Evolutionary conservation across 2,329 filamentous ascomycete species (phyloP), one percentile per base, ranked within the genome.

Genomic region (Neofusicoccum sp.): DNA sequence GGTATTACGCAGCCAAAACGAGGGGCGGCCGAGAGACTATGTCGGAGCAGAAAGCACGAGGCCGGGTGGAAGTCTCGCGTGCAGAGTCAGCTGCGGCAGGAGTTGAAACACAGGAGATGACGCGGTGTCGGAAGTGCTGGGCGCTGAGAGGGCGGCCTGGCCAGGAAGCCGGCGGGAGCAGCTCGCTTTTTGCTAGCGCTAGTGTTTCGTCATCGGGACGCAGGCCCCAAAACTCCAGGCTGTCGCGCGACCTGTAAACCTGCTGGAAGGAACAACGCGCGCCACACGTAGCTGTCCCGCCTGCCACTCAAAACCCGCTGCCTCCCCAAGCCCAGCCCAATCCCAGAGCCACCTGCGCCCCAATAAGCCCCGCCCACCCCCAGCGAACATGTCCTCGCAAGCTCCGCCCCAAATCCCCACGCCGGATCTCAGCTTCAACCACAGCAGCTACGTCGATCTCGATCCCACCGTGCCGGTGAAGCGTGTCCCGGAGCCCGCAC

Each of bases 401-500:
- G 61, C 62, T 33, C 64, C 66, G 28, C 69, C 63, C 26, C 63
- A 64, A 47, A 28, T 63, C 20, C 58, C 58, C 6, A 61, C 58
- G 49, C 59, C 59, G 43, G 61, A 60, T 40, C 34, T 67, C 56
- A 65, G 65, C 61, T 36, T 53, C 26, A 31, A 56, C 51, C 36
- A 26, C 36, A 41, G 58, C 40, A 43, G 34, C 49, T 72, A 73
- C 62, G 70, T 71, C 47, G 65, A 70, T 62, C 68, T 73, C 58
- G 68, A 73, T 66, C 70, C 70, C 67, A 65, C 64, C 45, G 28
- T 41, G 54, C 38, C 60, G 61, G 58, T 61, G 47, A 49, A 62
- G 14, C 38, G 12, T 36, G 60, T 30, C 41, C 43, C 34, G 34
- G 31, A 43, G 61, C 48, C 51, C 16, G 24, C 33, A 33, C n/a